These are phyloP conservation scores for Scleroderma bovista DNA, from an alignment of 768 basidiomycete genomes.

Conservation along the genomic window DNA sequence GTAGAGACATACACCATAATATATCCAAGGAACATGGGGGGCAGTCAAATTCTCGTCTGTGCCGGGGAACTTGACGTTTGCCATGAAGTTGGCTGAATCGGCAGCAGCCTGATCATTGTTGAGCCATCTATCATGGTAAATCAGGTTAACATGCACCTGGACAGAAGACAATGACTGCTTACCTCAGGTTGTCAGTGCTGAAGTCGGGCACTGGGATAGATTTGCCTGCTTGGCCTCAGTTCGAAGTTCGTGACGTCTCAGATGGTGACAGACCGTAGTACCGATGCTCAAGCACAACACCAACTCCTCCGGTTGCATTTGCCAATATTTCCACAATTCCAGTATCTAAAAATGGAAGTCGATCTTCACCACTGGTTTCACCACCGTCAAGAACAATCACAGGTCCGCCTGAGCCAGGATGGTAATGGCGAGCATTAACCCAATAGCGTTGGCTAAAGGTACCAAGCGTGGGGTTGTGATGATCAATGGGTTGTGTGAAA, in stretches of 20 bases:
- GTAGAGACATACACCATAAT: slow-evolving; percentile 66
- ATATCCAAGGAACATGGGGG: slow-evolving; percentile 79
- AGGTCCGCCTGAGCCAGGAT: slow-evolving; percentile 63
- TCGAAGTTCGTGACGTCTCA: neutral
- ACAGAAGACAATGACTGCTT: slow-evolving; percentile 2
- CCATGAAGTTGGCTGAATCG: slow-evolving; percentile 91
- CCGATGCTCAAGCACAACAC: slow-evolving; percentile 88
- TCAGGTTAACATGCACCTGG: neutral
- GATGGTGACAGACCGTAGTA: slow-evolving; percentile 63
- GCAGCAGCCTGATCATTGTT: slow-evolving; percentile 86
- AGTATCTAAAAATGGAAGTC: slow-evolving; percentile 50
- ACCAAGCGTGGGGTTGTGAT: slow-evolving; percentile 52
- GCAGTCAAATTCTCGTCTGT: slow-evolving; percentile 69
- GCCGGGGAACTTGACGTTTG: slow-evolving; percentile 66
- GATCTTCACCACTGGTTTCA: slow-evolving; percentile 79
- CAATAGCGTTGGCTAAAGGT: slow-evolving; percentile 90
- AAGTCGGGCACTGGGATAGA: slow-evolving; percentile 75
- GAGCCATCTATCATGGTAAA: slow-evolving; percentile 55
- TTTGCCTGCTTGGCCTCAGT: slow-evolving; percentile 38
- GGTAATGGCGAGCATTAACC: slow-evolving; percentile 81
- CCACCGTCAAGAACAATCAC: slow-evolving; percentile 92
- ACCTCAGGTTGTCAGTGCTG: slow-evolving; percentile 80
- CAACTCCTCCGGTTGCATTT: slow-evolving; percentile 80
- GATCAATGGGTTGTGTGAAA: slow-evolving; percentile 85
- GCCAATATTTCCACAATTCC: slow-evolving; percentile 86